Evolutionary conservation across 1,284 basidiomycete species (phyloP), one percentile per base, ranked within the genome.

Genomic region (Tilletiopsis washingtonensis): DNA sequence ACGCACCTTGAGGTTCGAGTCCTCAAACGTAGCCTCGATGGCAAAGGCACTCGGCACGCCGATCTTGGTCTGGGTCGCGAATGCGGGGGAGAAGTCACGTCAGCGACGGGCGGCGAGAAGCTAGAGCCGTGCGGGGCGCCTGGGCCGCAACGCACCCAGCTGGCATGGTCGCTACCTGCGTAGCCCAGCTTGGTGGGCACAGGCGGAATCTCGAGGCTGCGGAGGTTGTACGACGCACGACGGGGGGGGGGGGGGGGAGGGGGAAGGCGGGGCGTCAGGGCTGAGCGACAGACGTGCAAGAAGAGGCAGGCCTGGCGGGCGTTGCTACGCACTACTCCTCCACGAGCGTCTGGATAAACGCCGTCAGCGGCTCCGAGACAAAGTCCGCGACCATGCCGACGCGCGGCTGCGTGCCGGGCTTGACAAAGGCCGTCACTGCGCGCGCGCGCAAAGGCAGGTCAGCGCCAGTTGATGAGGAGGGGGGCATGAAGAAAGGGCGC

Each of bases 361-460:
- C 75, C 4, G 90, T 93, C 7, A 69, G 59, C 79, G 74, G 76
- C 7, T 80, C 74, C 70, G 91, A 83, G 43, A 87, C 85, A 71
- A 79, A 94, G 76, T 98, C 93, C 45, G 81, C 82, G 63, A 97
- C 88, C 53, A 98, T 80, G 24, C 91, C 93, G 56, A 94, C 84
- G 75, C 84, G 82, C 76, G 93, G 89, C 55, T 78, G 76, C 19
- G 88, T 88, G 40, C 90, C 91, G 57, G 77, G 75, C 81, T 93
- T 93, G 64, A 98, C 88, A 84, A 88, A 98, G 51, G 91, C 93
- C 3, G 62, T 63, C 66, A 71, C 59, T 45, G 34, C 27, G 32
- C 12, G 17, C 12, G 12, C 12, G 32, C n/a, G n/a, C n/a, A n/a
- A n/a, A n/a, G n/a, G n/a, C n/a, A n/a, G n/a, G n/a, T n/a, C n/a